Evolutionary conservation across 208 protist genomes (phyloP), one percentile per base, ranked within the genome.

Genomic region (Kentomonas sorsogonicus): DNA sequence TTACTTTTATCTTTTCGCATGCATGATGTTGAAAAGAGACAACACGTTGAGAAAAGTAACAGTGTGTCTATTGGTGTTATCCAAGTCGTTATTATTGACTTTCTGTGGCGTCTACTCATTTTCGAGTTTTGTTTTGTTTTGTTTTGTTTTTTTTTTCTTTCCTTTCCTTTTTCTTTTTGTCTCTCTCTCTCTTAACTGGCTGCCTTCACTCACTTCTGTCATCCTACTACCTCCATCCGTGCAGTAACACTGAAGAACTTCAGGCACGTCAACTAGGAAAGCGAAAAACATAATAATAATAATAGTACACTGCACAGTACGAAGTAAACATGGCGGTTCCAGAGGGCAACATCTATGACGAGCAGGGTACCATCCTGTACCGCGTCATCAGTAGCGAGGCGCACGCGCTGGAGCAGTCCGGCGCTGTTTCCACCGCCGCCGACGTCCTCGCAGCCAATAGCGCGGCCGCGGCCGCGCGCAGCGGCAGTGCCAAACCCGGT

Each of bases 291-390:
- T n/a, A n/a, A n/a, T n/a, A n/a, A n/a, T n/a, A n/a, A n/a, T n/a
- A n/a, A n/a, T n/a, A n/a, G n/a, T n/a, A n/a, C n/a, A n/a, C n/a
- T n/a, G n/a, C n/a, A n/a, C n/a, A n/a, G n/a, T 10, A 34, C 3
- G 16, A 3, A 36, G 9, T 18, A 53, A 56, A 20, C 7, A 88
- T 87, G 79, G 61, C 77, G 15, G 40, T 54, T 15, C 48, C 69
- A n/a, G 64, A 50, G 1, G 59, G 46, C 1, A 90, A 79, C 63
- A 55, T 87, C 20, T 93, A 93, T 47, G 74, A 88, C 51, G 57
- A 62, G 10, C 63, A 75, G 16, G 86, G 86, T 20, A 93, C 86
- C 0, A 69, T 90, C 1, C 70, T 89, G 1, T 90, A 82, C 63
- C 65, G 79, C 39, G 76, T 73, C 0, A 61, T 93, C 7, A 63